Percentiles rank a stretch among this genome's conserved stretches.
Conservation (phyloP, 176 grass and related monocot genomes). For the Tuctoria greenei region DNA sequence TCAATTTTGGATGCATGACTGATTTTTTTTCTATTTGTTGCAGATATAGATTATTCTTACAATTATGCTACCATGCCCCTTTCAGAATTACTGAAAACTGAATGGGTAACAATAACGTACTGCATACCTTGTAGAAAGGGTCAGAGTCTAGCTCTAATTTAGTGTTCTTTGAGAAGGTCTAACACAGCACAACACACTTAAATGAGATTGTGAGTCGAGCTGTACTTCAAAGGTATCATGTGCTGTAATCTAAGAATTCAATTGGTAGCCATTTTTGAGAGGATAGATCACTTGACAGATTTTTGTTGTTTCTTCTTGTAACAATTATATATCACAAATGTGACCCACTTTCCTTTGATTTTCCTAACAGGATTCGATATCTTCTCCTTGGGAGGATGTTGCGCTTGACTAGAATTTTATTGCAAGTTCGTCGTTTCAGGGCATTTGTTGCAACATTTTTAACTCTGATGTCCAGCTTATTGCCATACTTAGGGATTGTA, state of each 20-base stretch:
- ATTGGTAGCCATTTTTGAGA: background rate
- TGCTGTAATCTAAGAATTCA: constrained; percentile 1
- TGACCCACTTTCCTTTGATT: constrained; percentile 19
- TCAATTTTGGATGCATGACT: constrained; percentile 38
- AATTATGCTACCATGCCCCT: background rate
- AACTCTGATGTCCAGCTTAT: constrained; percentile 89
- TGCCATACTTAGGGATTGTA: constrained; percentile 93
- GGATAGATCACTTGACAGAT: background rate
- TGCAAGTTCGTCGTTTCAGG: constrained; percentile 79
- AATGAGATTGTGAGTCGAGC: background rate
- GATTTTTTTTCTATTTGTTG: constrained; percentile 13
- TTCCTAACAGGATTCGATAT: constrained; percentile 84
- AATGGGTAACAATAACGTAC: constrained; percentile 13
- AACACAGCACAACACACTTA: background rate
- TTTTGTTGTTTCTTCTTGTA: constrained; percentile 20
- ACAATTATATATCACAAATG: constrained; percentile 14
- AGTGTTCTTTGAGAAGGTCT: constrained; percentile 12
- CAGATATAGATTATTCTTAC: constrained; percentile 4
- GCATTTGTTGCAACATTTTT: constrained; percentile 95
- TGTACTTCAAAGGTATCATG: constrained; percentile 13
- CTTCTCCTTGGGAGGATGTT: constrained; percentile 96
- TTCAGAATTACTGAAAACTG: constrained; percentile 18
- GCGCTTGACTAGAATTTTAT: constrained; percentile 85
- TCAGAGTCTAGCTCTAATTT: background rate
- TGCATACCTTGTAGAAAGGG: background rate